A percentile compares a stretch with the other conserved stretches of the same genome.
Conservation (phyloP, 306 rosid genomes). For the Argentina anserina region DNA sequence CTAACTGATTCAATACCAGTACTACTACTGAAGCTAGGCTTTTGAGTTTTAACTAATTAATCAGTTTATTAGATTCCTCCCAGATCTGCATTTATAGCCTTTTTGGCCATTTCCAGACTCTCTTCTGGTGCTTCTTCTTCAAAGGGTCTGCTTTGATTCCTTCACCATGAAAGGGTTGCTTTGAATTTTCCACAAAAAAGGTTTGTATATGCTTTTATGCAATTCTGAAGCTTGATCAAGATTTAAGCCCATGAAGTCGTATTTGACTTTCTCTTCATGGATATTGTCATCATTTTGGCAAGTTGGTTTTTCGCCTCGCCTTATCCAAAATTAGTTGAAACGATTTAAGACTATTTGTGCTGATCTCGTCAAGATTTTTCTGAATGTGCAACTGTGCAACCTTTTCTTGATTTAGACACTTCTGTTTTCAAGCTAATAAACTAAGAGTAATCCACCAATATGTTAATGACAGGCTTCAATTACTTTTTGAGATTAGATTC, state of each 20-base stretch:
- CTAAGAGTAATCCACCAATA: neutral
- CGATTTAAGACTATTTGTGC: neutral
- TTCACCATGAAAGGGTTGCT: constrained; percentile 8
- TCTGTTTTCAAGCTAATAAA: neutral
- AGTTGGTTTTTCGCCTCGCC: neutral
- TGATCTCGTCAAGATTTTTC: neutral
- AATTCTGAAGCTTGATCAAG: constrained; percentile 6
- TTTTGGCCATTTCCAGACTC: constrained; percentile 39
- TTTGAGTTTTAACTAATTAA: constrained; percentile 57
- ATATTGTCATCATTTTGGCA: constrained; percentile 27
- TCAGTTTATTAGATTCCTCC: constrained; percentile 58
- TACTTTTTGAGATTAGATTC: neutral
- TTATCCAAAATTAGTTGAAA: neutral
- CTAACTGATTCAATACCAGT: constrained; percentile 23
- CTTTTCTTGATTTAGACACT: constrained; percentile 9
- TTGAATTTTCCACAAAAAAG: constrained; percentile 31
- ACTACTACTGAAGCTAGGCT: constrained; percentile 35
- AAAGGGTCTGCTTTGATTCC: constrained; percentile 12
- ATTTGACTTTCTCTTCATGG: constrained; percentile 23
- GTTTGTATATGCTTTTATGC: constrained; percentile 29
- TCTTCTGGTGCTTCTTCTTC: constrained; percentile 14
- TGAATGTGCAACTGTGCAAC: neutral
- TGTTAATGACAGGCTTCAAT: neutral
- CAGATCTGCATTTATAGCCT: constrained; percentile 63
- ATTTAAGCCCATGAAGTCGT: constrained; percentile 1